A percentile compares a stretch with the other conserved stretches of the same genome.
Evolutionary conservation across 2,329 filamentous ascomycete species (phyloP).

Genomic region (Fusarium chlamydosporum): DNA sequence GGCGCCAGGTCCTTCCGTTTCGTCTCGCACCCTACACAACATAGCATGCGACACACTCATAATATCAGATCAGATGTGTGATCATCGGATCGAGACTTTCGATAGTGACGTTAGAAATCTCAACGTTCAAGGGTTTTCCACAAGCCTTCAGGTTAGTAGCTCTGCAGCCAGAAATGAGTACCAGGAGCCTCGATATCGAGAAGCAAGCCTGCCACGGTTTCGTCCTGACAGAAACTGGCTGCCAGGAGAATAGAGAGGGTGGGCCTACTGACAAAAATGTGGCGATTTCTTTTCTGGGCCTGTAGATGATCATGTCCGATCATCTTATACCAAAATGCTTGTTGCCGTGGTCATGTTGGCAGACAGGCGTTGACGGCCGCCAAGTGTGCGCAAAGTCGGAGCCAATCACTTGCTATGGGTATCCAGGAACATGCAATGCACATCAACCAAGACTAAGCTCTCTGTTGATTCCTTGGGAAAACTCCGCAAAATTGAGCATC

Average conservation of each 20-base stretch:
- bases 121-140: conserved; percentile 29
- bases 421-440: conserved; percentile 26
- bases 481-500: background rate
- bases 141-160: conserved; percentile 4
- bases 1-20: background rate
- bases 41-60: conserved; percentile 20
- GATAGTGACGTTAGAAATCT: conserved; percentile 21
- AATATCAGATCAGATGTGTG: conserved; percentile 13
- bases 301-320: background rate
- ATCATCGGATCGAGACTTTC: conserved; percentile 31
- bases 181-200: background rate
- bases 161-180: background rate
- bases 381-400: conserved; percentile 1
- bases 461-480: too few relatives aligned
- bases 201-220: background rate
- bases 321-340: background rate
- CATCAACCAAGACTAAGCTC: background rate
- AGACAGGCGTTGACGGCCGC: background rate
- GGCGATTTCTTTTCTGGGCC: background rate
- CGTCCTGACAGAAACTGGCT: too few relatives aligned
- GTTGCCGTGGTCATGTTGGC: background rate
- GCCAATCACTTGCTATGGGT: conserved; percentile 11
- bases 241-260: background rate
- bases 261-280: background rate
- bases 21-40: conserved; percentile 1